Evolutionary conservation across 805 yeast species (phyloP).

Genomic region (Metschnikowia noctiluminum): DNA sequence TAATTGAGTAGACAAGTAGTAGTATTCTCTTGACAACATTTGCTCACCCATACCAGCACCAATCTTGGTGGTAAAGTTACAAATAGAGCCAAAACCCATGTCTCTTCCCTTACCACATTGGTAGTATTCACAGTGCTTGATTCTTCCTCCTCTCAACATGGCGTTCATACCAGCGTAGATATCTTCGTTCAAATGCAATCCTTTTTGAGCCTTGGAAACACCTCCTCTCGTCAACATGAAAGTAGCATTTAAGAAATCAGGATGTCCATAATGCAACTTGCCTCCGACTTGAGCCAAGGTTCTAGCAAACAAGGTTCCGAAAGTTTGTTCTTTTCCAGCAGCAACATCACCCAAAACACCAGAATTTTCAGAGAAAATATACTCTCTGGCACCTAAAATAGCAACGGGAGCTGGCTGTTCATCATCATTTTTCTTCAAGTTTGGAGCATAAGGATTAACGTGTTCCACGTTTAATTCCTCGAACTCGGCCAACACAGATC

Average conservation of each 20-base stretch:
- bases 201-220: slow-evolving; percentile 80
- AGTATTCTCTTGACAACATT: slow-evolving; percentile 77
- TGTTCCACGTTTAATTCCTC: slow-evolving; percentile 59
- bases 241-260: slow-evolving; percentile 71
- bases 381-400: slow-evolving; percentile 79
- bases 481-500: slow-evolving; percentile 73
- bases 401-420: slow-evolving; percentile 58
- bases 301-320: slow-evolving; percentile 80
- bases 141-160: slow-evolving; percentile 73
- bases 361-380: slow-evolving; percentile 76
- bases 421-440: slow-evolving; percentile 54
- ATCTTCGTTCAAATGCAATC: slow-evolving; percentile 80
- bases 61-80: slow-evolving; percentile 78
- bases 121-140: slow-evolving; percentile 76
- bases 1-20: slow-evolving; percentile 70
- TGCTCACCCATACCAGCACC: slow-evolving; percentile 94
- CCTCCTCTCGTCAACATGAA: slow-evolving; percentile 87
- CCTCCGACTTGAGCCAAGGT: slow-evolving; percentile 81
- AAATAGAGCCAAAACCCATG: slow-evolving; percentile 77
- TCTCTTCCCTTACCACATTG: slow-evolving; percentile 90
- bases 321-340: slow-evolving; percentile 86
- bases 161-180: slow-evolving; percentile 87
- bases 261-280: slow-evolving; percentile 83
- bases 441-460: slow-evolving; percentile 79
- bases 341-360: slow-evolving; percentile 84